Evolutionary conservation across 805 yeast genomes (phyloP).

Genomic region (Nakazawaea holstii): DNA sequence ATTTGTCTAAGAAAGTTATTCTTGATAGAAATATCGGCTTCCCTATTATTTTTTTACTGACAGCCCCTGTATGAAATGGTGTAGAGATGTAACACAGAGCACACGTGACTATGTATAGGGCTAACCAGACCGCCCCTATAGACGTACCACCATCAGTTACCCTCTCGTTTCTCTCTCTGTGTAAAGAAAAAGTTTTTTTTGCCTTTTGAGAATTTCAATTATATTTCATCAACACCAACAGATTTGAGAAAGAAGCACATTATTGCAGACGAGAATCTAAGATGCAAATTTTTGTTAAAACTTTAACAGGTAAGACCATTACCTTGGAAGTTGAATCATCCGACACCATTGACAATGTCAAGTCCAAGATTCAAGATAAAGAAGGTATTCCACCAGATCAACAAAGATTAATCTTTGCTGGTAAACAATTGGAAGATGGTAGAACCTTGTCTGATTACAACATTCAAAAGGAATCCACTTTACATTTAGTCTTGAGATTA

Average conservation of each 20-base stretch:
- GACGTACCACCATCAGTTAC: too few relatives aligned
- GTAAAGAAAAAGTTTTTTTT: not conserved
- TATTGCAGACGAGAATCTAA: conserved; percentile 30
- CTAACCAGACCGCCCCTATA: not conserved
- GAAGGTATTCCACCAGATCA: conserved; percentile 99
- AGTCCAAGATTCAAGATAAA: conserved; percentile 98
- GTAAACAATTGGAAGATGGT: conserved; percentile 99
- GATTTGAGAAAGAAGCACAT: conserved; percentile 30
- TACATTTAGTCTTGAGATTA: conserved; percentile 93
- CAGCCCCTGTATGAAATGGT: too few relatives aligned
- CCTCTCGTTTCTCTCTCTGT: too few relatives aligned
- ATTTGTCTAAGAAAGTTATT: too few relatives aligned
- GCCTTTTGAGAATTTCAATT: not conserved
- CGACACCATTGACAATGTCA: conserved; percentile 98
- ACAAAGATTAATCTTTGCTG: conserved; percentile 99
- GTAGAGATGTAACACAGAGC: too few relatives aligned
- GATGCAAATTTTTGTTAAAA: conserved; percentile 74
- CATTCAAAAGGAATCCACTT: conserved; percentile 99
- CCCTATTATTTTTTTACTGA: too few relatives aligned
- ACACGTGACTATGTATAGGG: too few relatives aligned
- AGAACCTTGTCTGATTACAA: conserved; percentile 99
- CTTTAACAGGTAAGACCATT: conserved; percentile 89
- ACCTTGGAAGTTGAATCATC: conserved; percentile 98
- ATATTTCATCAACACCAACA: not conserved
- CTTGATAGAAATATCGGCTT: too few relatives aligned